Evolutionary conservation across 352 stramenopile genomes (phyloP).

Genomic region (Phytophthora nicotianae): DNA sequence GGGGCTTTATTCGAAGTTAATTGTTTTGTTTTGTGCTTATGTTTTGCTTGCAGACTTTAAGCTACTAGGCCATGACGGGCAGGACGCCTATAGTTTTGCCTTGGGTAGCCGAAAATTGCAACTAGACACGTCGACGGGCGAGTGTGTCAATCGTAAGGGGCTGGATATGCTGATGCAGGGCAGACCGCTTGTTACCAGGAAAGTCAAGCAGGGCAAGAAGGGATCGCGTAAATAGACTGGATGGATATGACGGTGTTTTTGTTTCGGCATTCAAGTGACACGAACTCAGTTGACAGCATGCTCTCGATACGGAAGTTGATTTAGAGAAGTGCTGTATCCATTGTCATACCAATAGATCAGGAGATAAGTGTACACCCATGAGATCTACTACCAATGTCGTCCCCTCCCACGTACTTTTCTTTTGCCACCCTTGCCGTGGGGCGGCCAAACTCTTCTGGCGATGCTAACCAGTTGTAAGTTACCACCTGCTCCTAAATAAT

Average conservation of each 20-base stretch:
- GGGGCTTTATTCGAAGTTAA: not conserved
- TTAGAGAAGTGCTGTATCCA: no score
- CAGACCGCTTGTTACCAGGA: conserved; percentile 70
- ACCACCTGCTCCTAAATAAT: no score
- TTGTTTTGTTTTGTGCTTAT: conserved; percentile 11
- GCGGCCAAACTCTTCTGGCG: no score
- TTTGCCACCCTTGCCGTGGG: no score
- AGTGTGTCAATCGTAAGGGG: conserved; percentile 64
- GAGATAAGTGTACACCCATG: no score
- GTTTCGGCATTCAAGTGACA: not conserved
- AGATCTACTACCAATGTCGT: no score
- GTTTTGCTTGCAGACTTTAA: conserved; percentile 52
- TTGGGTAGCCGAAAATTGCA: conserved; percentile 55
- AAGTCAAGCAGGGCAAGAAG: conserved; percentile 71
- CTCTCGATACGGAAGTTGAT: no score
- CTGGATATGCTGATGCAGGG: conserved; percentile 73
- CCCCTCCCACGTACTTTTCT: no score
- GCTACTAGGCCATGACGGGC: conserved; percentile 53
- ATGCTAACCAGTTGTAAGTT: no score
- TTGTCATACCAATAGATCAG: no score
- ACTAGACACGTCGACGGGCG: conserved; percentile 58
- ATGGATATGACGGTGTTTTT: not conserved
- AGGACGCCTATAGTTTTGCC: conserved; percentile 67
- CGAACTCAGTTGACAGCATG: no score
- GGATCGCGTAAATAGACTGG: conserved; percentile 28